Conservation (phyloP, 176 grass and related monocot species). For the Zea luxurians region DNA sequence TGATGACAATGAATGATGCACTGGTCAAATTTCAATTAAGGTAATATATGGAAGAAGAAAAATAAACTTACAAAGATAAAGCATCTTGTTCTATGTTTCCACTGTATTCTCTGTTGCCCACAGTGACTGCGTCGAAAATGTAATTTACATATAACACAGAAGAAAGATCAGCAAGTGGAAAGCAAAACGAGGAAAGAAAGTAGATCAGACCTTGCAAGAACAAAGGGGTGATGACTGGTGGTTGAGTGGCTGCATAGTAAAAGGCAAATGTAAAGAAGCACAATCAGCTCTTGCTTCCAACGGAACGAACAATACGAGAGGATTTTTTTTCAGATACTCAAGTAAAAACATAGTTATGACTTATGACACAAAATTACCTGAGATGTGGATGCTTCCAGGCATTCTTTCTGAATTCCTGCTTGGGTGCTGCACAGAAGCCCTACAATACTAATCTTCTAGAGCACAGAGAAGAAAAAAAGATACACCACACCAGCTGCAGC, state of each 20-base stretch:
- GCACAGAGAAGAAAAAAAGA: constrained; percentile 9
- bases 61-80: constrained; percentile 48
- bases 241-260: constrained; percentile 17
- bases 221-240: neutral
- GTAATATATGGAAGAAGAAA: neutral
- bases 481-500: neutral
- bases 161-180: neutral
- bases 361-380: constrained; percentile 11
- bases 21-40: neutral
- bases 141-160: neutral
- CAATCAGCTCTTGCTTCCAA: constrained; percentile 8
- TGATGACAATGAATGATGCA: neutral
- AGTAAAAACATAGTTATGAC: neutral
- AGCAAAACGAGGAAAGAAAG: neutral
- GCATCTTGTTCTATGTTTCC: constrained; percentile 34
- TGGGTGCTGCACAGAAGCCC: constrained; percentile 30
- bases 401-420: constrained; percentile 34
- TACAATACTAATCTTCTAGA: constrained; percentile 37
- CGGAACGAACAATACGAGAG: neutral
- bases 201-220: constrained; percentile 46
- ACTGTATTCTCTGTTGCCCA: constrained; percentile 44
- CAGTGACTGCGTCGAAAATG: constrained; percentile 30
- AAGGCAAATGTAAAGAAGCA: neutral
- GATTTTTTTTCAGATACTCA: neutral
- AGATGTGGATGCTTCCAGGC: constrained; percentile 51